These are phyloP conservation scores for Fusarium subtropicale DNA, from an alignment of 2,329 filamentous ascomycete genomes.

Conservation along the genomic window DNA sequence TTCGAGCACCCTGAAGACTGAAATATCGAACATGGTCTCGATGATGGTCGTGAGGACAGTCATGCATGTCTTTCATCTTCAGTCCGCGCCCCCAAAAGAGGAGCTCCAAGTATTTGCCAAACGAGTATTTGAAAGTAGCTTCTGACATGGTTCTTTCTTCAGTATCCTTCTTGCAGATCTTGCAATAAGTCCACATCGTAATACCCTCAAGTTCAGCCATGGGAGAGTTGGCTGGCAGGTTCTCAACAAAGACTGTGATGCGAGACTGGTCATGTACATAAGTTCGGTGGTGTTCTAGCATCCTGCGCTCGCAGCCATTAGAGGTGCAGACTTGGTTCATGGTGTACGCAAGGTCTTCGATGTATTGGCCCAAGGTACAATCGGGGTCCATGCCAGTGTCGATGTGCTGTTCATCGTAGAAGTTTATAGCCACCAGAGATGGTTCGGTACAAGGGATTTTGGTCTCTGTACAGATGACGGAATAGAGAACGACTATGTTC, in stretches of 20 bases:
- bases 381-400: constrained; percentile 80
- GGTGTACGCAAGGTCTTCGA: constrained; percentile 86
- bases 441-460: constrained; percentile 94
- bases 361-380: constrained; percentile 93
- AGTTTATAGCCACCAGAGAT: constrained; percentile 88
- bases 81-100: constrained; percentile 94
- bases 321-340: constrained; percentile 82
- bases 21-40: constrained; percentile 94
- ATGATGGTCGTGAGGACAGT: constrained; percentile 91
- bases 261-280: constrained; percentile 97
- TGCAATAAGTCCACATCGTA: constrained; percentile 98
- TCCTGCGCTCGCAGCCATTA: constrained; percentile 86
- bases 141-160: constrained; percentile 92
- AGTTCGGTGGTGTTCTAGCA: constrained; percentile 93
- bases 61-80: constrained; percentile 75
- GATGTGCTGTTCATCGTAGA: constrained; percentile 92
- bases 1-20: constrained; percentile 83
- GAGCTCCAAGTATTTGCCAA: constrained; percentile 97
- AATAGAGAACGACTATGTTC: constrained; percentile 94
- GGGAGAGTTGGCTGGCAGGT: constrained; percentile 57
- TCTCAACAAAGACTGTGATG: constrained; percentile 88
- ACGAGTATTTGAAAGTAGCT: constrained; percentile 97
- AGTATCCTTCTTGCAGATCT: constrained; percentile 90
- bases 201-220: constrained; percentile 71
- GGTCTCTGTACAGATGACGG: constrained; percentile 90